Percentiles rank a stretch among this genome's conserved stretches.
phyloP scores from a whole-genome alignment of 108 stramenopile species.

The Cyclostephanos tholiformis region DNA sequence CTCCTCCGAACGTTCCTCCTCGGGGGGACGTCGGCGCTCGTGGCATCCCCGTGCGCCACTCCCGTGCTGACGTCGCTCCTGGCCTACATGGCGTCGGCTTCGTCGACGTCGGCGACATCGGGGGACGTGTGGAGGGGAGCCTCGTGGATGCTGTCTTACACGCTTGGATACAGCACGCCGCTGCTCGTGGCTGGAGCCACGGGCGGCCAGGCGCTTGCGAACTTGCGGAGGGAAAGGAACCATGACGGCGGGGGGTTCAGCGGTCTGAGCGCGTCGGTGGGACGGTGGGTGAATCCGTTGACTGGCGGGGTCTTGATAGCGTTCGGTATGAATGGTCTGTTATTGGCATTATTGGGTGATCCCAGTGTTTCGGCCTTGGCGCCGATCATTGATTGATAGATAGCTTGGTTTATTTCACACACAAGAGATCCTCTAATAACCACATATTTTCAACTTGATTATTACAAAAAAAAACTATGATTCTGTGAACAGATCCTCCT shows the following conservation, averaged over 20 bases:
- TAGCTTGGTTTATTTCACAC: too few species aligned
- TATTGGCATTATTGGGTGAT: conserved; percentile 77
- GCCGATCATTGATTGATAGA: conserved; percentile 49
- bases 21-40: conserved; percentile 81
- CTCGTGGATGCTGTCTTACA: conserved; percentile 68
- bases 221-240: conserved; percentile 51
- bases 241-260: conserved; percentile 31
- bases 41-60: conserved; percentile 83
- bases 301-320: conserved; percentile 76
- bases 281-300: conserved; percentile 72
- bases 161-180: conserved; percentile 80
- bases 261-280: conserved; percentile 44
- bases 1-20: conserved; percentile 76
- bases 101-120: conserved; percentile 60
- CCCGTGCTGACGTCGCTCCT: conserved; percentile 81
- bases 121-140: conserved; percentile 75
- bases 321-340: conserved; percentile 79
- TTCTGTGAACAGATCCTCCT: too few species aligned
- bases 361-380: conserved; percentile 76
- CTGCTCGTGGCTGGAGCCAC: conserved; percentile 71
- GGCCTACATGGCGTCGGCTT: conserved; percentile 78
- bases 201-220: conserved; percentile 74
- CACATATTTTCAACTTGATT: too few species aligned
- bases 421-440: too few species aligned
- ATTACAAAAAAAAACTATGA: too few species aligned